Evolutionary conservation across 2,329 filamentous ascomycete genomes (phyloP).

Genomic region (Ampelomyces quisqualis): DNA sequence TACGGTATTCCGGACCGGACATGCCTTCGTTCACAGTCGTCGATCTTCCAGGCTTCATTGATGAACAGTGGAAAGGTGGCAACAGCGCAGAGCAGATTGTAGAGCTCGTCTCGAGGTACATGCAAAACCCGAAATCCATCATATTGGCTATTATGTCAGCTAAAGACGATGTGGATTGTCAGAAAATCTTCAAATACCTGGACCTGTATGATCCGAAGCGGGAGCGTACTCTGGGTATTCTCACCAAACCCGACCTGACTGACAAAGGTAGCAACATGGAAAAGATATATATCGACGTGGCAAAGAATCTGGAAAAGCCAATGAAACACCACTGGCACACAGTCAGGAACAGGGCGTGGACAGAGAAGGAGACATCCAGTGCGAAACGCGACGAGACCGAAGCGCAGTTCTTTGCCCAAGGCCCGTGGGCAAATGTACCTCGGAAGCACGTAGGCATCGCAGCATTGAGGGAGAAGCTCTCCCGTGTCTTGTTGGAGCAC

Average conservation of each 20-base stretch:
- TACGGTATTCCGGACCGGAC: conserved; percentile 35
- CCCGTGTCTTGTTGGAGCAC: conserved; percentile 34
- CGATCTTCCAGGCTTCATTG: conserved; percentile 59
- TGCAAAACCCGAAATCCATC: conserved; percentile 47
- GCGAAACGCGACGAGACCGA: conserved; percentile 31
- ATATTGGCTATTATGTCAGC: conserved; percentile 50
- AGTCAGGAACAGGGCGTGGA: conserved; percentile 39
- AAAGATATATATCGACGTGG: conserved; percentile 26
- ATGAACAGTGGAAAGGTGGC: conserved; percentile 49
- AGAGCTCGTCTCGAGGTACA: conserved; percentile 49
- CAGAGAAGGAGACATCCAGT: conserved; percentile 15
- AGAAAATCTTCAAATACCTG: conserved; percentile 9
- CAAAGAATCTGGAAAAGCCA: conserved; percentile 36
- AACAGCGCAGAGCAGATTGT: conserved; percentile 50
- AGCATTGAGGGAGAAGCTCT: conserved; percentile 30
- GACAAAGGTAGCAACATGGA: conserved; percentile 26
- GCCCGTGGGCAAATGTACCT: conserved; percentile 20
- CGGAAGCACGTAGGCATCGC: conserved; percentile 32
- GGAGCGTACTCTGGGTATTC: conserved; percentile 47
- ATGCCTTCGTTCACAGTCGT: conserved; percentile 54
- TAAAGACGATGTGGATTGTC: conserved; percentile 38
- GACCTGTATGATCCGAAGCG: conserved; percentile 37
- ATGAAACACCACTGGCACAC: conserved; percentile 44
- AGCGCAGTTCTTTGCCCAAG: conserved; percentile 23
- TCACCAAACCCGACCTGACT: conserved; percentile 48